Evolutionary conservation across 257 asterid genomes (phyloP).

Genomic region (Solanum chiquidenum): DNA sequence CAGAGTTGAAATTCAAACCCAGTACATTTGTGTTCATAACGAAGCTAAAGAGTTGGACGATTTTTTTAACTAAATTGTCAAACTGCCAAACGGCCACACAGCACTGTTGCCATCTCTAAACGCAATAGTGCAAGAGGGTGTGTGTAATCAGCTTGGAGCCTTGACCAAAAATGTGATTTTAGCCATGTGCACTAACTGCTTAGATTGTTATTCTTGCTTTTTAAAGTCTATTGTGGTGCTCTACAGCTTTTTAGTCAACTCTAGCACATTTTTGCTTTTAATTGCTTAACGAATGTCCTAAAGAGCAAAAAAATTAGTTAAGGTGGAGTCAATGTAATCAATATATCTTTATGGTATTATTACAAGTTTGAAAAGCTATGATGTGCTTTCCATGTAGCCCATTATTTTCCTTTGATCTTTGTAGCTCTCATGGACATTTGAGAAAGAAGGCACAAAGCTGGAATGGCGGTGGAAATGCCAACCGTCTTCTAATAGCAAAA

Average conservation of each 20-base stretch:
- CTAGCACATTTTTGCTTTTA: not conserved
- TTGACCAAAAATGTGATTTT: not conserved
- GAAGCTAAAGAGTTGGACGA: not conserved
- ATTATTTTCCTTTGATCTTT: not conserved
- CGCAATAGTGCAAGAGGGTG: not conserved
- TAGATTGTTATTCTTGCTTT: not conserved
- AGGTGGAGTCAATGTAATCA: not conserved
- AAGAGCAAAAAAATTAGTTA: not conserved
- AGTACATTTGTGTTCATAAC: not conserved
- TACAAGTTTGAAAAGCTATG: not conserved
- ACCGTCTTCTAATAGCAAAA: slow-evolving; percentile 43
- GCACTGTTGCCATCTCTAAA: not conserved
- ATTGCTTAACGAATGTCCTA: not conserved
- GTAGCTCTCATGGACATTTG: slow-evolving; percentile 88
- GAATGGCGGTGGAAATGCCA: slow-evolving; percentile 99
- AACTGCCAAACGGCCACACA: not conserved
- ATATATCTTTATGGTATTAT: not conserved
- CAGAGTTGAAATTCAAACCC: not conserved
- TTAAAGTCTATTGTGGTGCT: not conserved
- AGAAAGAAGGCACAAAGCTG: slow-evolving; percentile 81
- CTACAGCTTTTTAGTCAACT: not conserved
- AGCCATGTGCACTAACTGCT: not conserved
- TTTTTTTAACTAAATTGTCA: not conserved
- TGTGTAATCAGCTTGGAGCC: not conserved
- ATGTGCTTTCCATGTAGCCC: not conserved